Conservation (phyloP, 306 rosid genomes). For the Styphnolobium japonicum region DNA sequence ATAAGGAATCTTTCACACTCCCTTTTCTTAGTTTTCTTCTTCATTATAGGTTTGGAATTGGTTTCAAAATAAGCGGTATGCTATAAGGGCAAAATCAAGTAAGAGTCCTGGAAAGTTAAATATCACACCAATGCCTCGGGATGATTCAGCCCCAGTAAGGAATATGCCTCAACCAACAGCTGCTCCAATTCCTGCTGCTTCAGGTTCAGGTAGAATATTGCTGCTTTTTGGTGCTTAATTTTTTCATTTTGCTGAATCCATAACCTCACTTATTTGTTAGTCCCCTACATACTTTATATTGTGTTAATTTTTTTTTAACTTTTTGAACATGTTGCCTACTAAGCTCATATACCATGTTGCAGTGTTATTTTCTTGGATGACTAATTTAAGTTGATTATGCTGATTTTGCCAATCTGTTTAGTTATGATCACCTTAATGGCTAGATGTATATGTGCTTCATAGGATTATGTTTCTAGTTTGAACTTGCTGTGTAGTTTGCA, state of each 20-base stretch:
- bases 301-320: not conserved
- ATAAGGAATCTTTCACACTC: not conserved
- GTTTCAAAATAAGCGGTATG: constrained; percentile 97
- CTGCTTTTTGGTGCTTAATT: constrained; percentile 3
- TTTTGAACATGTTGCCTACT: constrained; percentile 5
- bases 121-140: constrained; percentile 72
- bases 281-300: not conserved
- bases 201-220: constrained; percentile 69
- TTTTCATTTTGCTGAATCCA: constrained; percentile 10
- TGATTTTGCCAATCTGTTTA: not conserved
- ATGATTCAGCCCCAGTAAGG: constrained; percentile 61
- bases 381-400: not conserved
- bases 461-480: constrained; percentile 3
- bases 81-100: constrained; percentile 78
- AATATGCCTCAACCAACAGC: constrained; percentile 61
- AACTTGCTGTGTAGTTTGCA: not conserved
- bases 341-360: not conserved
- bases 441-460: not conserved
- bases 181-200: constrained; percentile 61
- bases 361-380: not conserved
- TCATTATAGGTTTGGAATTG: constrained; percentile 90
- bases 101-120: constrained; percentile 79
- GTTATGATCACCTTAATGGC: not conserved
- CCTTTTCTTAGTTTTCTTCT: constrained; percentile 32
- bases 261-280: not conserved